A percentile compares a stretch with the other conserved stretches of the same genome.
phyloP scores from a whole-genome alignment of 2,329 filamentous ascomycete genomes.

The Geosmithia flava region DNA sequence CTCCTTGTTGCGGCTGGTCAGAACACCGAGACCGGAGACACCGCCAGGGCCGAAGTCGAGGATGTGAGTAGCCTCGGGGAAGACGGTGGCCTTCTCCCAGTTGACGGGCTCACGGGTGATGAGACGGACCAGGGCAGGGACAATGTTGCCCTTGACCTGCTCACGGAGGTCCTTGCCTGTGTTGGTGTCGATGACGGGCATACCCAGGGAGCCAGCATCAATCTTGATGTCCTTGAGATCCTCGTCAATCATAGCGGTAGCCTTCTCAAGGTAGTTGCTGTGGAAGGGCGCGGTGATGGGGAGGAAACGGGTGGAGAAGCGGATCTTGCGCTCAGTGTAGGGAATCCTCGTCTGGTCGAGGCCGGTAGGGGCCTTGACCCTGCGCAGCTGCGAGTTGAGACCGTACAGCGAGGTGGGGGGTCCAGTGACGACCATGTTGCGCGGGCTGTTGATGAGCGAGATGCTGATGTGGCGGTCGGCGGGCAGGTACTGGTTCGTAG shows the following conservation, averaged over 20 bases:
- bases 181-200: slow-evolving; percentile 83
- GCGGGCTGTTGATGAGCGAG: slow-evolving; percentile 90
- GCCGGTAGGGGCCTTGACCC: slow-evolving; percentile 95
- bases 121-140: slow-evolving; percentile 77
- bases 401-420: slow-evolving; percentile 93
- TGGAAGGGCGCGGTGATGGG: slow-evolving; percentile 98
- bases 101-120: slow-evolving; percentile 91
- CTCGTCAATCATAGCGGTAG: slow-evolving; percentile 70
- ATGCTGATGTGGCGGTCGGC: slow-evolving; percentile 87
- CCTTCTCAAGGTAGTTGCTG: slow-evolving; percentile 81
- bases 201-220: slow-evolving; percentile 58
- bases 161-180: slow-evolving; percentile 74
- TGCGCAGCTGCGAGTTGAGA: slow-evolving; percentile 86
- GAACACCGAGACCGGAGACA: slow-evolving; percentile 86
- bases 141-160: slow-evolving; percentile 61
- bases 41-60: slow-evolving; percentile 95
- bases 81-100: slow-evolving; percentile 91
- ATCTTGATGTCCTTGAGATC: slow-evolving; percentile 79
- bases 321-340: slow-evolving; percentile 88
- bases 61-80: slow-evolving; percentile 84
- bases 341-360: slow-evolving; percentile 91
- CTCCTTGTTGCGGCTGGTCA: slow-evolving; percentile 98
- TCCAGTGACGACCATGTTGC: slow-evolving; percentile 93
- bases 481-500: slow-evolving; percentile 92
- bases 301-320: slow-evolving; percentile 92